Evolutionary conservation across 2,329 filamentous ascomycete species (phyloP).

Genomic region (Rhexocercosporidium sp.): DNA sequence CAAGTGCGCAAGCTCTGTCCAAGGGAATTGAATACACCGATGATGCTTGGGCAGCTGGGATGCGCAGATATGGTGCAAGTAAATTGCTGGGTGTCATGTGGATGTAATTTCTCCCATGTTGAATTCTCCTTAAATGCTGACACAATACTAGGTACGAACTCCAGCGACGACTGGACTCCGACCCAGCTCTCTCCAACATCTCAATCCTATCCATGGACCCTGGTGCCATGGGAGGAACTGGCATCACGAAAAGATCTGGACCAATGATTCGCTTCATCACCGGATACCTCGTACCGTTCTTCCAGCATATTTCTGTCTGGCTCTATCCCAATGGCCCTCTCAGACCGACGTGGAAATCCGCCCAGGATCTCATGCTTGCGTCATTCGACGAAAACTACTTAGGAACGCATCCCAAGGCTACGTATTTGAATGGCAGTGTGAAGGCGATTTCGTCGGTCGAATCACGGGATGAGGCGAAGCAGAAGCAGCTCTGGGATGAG

Average conservation of each 20-base stretch:
- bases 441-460: slow-evolving; percentile 39
- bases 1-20: slow-evolving; percentile 19
- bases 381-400: slow-evolving; percentile 39
- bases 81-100: slow-evolving; percentile 26
- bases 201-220: slow-evolving; percentile 47
- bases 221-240: slow-evolving; percentile 45
- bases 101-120: slow-evolving; percentile 14
- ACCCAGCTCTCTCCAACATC: slow-evolving; percentile 43
- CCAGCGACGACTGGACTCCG: slow-evolving; percentile 24
- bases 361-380: slow-evolving; percentile 42
- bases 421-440: slow-evolving; percentile 46
- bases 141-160: slow-evolving; percentile 22
- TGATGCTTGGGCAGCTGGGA: slow-evolving; percentile 18
- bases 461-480: slow-evolving; percentile 42
- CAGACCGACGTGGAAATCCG: slow-evolving; percentile 44
- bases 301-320: slow-evolving; percentile 27
- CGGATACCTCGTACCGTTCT: slow-evolving; percentile 32
- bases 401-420: slow-evolving; percentile 32
- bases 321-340: slow-evolving; percentile 43
- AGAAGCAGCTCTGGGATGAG: slow-evolving; percentile 43
- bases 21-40: slow-evolving; percentile 22
- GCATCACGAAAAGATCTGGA: slow-evolving; percentile 34
- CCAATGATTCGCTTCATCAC: slow-evolving; percentile 33
- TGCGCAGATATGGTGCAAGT: slow-evolving; percentile 26
- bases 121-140: not conserved